phyloP scores from a whole-genome alignment of 2,329 filamentous ascomycete species.

The Pleomassaria siparia region DNA sequence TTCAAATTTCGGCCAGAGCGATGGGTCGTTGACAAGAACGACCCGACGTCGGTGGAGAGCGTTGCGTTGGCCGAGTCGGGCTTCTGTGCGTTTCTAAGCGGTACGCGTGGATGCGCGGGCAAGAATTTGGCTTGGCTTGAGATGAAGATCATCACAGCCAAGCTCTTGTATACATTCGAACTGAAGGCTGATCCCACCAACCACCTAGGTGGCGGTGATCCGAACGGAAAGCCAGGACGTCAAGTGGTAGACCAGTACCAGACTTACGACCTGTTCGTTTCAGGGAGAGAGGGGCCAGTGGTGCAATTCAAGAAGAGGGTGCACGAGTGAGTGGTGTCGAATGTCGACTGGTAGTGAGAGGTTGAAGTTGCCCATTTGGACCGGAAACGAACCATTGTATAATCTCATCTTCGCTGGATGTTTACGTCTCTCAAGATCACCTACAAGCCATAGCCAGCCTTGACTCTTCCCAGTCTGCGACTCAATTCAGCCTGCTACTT shows the following conservation, averaged over 20 bases:
- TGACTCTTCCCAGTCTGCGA: too few species aligned
- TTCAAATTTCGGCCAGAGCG: constrained; percentile 29
- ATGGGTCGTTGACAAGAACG: constrained; percentile 24
- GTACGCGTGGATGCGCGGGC: constrained; percentile 32
- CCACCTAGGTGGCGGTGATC: constrained; percentile 25
- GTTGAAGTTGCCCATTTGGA: background rate
- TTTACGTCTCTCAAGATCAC: too few species aligned
- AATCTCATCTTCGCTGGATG: too few species aligned
- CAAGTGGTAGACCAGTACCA: constrained; percentile 26
- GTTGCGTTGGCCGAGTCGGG: constrained; percentile 17
- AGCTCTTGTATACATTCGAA: constrained; percentile 29
- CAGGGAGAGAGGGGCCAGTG: constrained; percentile 36
- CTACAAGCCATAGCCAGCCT: too few species aligned
- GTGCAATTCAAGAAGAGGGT: constrained; percentile 21
- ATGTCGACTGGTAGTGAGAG: background rate
- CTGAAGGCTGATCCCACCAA: constrained; percentile 19
- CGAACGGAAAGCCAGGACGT: constrained; percentile 17
- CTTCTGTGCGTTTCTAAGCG: constrained; percentile 28
- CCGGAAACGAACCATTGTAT: too few species aligned
- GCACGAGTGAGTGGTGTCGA: background rate
- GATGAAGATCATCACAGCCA: constrained; percentile 28
- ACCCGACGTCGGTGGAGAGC: constrained; percentile 12
- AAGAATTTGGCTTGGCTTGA: constrained; percentile 35
- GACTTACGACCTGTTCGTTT: constrained; percentile 31
- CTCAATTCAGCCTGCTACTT: too few species aligned